A percentile compares a stretch with the other conserved stretches of the same genome.
Conservation (phyloP, 129 eudicot genomes). For the Mikania micrantha region DNA sequence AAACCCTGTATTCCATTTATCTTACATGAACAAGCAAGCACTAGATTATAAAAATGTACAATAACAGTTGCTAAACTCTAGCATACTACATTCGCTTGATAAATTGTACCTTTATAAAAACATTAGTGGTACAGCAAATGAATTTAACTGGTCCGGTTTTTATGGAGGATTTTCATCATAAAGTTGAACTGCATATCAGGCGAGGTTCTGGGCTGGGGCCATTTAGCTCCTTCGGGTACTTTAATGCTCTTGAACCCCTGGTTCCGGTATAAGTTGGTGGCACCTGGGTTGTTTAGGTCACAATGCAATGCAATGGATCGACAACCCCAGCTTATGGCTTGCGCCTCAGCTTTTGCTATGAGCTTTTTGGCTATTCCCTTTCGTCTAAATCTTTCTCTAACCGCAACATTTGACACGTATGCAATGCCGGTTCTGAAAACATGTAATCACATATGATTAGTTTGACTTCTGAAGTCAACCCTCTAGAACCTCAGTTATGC, state of each 20-base stretch:
- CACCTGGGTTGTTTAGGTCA: slow-evolving; percentile 67
- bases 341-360: slow-evolving; percentile 69
- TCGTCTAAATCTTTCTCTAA: slow-evolving; percentile 58
- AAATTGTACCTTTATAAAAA: slow-evolving; percentile 1
- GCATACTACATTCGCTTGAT: slow-evolving; percentile 12
- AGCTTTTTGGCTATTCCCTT: slow-evolving; percentile 87
- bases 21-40: slow-evolving; percentile 27
- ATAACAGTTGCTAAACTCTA: slow-evolving; percentile 15
- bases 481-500: background rate
- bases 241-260: slow-evolving; percentile 61
- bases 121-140: background rate
- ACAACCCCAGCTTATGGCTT: slow-evolving; percentile 84
- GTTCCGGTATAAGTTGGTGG: slow-evolving; percentile 49
- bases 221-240: slow-evolving; percentile 73
- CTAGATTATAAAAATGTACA: slow-evolving; percentile 21
- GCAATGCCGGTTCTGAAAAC: slow-evolving; percentile 76
- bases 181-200: slow-evolving; percentile 69
- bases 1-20: slow-evolving; percentile 9
- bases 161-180: slow-evolving; percentile 79
- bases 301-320: slow-evolving; percentile 82
- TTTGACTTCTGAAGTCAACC: slow-evolving; percentile 10
- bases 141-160: slow-evolving; percentile 14
- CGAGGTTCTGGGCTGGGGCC: slow-evolving; percentile 85
- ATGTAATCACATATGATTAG: background rate
- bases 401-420: slow-evolving; percentile 84